Evolutionary conservation across 768 basidiomycete species (phyloP), one percentile per base, ranked within the genome.

Genomic region (Tylopilus cervinicoccineus): DNA sequence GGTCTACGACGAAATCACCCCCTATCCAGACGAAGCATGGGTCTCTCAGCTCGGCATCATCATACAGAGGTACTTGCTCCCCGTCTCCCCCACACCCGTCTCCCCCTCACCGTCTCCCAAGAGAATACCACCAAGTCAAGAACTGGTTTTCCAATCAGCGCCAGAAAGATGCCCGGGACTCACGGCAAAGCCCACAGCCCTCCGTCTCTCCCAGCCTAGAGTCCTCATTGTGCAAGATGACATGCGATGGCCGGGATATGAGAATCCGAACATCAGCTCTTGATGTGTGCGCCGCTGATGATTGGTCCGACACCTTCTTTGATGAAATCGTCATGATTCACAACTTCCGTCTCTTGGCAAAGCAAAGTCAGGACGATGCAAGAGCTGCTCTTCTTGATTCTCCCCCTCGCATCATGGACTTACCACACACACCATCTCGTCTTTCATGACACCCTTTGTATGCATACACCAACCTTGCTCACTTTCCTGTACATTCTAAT

Each of bases 61-160:
- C 61, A 76, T 83, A 54, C 69, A 73, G 51, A 70, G 80, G 81
- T 80, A 56, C 69, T 57, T 31, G 17, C 28, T 19, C 31, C 20
- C 22, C 40, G n/a, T 42, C n/a, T 38, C 48, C 26, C 28, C 29
- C 48, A 3, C 29, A 27, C 45, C 24, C 4, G 5, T 11, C 37
- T 1, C 2, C 32, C 31, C 36, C 57, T 60, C 37, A 55, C 33
- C 20, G 2, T 40, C 46, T 32, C 28, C 28, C 40, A 60, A 80
- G 79, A 54, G 74, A 79, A 40, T 79, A 78, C 57, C 76, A 75
- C 56, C 80, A 81, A 63, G 75, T 83, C 46, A 81, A 79, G 65
- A 81, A 81, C 53, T 83, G 81, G 81, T 84, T 84, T 51, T 80
- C 79, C 5, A 84, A 84, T 62, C 75, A 81, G 64, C 73, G 81